These are phyloP conservation scores for Raffaelea deltoideospora DNA, from an alignment of 2,329 filamentous ascomycete species.

Conservation along the genomic window DNA sequence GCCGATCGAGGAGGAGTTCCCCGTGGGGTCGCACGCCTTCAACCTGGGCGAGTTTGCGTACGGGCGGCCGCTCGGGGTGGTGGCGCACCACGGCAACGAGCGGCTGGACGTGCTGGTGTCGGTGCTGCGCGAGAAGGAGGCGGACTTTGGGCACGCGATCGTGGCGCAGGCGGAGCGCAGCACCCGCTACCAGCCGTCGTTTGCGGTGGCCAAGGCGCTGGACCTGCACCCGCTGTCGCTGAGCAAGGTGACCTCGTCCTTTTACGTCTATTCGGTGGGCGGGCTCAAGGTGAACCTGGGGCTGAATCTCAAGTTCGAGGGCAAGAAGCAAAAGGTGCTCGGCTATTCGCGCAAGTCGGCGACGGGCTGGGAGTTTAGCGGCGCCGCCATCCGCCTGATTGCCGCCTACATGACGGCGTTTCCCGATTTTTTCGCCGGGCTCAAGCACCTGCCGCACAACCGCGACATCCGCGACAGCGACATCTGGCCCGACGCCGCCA, in stretches of 20 bases:
- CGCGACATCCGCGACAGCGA: conserved; percentile 75
- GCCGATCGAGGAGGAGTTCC: conserved; percentile 84
- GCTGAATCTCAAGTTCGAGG: conserved; percentile 93
- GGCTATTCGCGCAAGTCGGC: conserved; percentile 81
- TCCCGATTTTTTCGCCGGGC: conserved; percentile 84
- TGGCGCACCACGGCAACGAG: conserved; percentile 50
- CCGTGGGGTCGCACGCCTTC: conserved; percentile 67
- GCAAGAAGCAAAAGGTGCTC: conserved; percentile 85
- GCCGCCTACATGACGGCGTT: conserved; percentile 85
- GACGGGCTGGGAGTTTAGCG: conserved; percentile 91
- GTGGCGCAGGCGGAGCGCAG: conserved; percentile 53
- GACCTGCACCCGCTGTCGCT: conserved; percentile 73
- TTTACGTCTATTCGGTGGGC: conserved; percentile 63
- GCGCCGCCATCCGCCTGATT: conserved; percentile 65
- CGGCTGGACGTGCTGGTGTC: conserved; percentile 72
- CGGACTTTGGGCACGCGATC: conserved; percentile 65
- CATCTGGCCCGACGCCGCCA: conserved; percentile 60
- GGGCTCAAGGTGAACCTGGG: conserved; percentile 70
- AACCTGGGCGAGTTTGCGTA: conserved; percentile 91
- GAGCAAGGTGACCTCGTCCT: conserved; percentile 92
- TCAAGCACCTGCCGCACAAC: conserved; percentile 71
- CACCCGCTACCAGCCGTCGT: conserved; percentile 74
- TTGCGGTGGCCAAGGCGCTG: conserved; percentile 70
- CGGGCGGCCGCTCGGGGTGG: conserved; percentile 74
- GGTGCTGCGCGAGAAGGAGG: conserved; percentile 54